phyloP scores from a whole-genome alignment of 177 flowering plant genomes.

The Vitis hybrid region DNA sequence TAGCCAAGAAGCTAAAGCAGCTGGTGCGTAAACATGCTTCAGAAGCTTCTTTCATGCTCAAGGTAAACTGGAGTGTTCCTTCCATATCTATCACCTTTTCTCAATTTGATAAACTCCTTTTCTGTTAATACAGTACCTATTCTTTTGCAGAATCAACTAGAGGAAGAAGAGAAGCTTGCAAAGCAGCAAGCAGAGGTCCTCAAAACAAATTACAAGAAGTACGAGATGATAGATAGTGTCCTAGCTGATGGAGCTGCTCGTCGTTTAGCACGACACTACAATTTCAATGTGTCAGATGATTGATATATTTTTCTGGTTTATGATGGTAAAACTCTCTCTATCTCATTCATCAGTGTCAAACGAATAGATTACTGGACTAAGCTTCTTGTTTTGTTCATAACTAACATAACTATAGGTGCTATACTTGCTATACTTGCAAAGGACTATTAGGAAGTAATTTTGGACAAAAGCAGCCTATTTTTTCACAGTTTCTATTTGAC shows the following conservation, averaged over 20 bases:
- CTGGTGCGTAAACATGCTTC: conserved; percentile 44
- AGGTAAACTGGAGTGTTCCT: conserved; percentile 35
- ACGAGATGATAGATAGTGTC: conserved; percentile 37
- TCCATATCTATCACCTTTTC: not conserved
- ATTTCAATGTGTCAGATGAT: conserved; percentile 17
- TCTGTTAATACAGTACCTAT: not conserved
- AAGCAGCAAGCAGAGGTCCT: conserved; percentile 44
- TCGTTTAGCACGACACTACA: conserved; percentile 32
- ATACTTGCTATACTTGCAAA: no score
- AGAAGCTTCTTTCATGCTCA: conserved; percentile 45
- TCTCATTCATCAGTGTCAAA: no score
- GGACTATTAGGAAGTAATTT: no score
- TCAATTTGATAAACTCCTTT: not conserved
- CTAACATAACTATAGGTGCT: no score
- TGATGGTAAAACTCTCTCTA: no score
- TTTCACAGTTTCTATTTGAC: no score
- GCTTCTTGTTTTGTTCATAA: no score
- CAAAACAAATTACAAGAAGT: conserved; percentile 53
- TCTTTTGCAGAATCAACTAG: conserved; percentile 42
- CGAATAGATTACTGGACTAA: no score
- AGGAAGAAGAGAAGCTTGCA: conserved; percentile 59
- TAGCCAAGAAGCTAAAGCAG: conserved; percentile 48
- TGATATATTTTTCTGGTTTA: not conserved
- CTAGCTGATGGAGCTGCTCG: conserved; percentile 31
- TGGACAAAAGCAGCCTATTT: no score